Evolutionary conservation across 2,329 filamentous ascomycete genomes (phyloP), one percentile per base, ranked within the genome.

Genomic region (Ascochyta viciae-villosae): DNA sequence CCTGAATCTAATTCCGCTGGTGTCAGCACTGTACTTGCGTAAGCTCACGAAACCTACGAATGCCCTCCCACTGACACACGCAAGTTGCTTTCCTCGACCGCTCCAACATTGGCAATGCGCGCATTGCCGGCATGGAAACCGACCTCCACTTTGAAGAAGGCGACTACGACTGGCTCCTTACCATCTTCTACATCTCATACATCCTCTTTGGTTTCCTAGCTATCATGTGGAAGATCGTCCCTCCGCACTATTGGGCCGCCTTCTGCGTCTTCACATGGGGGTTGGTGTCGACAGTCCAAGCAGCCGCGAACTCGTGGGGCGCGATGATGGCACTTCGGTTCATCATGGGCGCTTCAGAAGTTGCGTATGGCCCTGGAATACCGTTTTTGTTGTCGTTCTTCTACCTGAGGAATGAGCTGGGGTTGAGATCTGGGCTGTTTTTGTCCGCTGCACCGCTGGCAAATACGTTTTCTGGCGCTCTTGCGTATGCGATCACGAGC

Each of bases 401-500:
- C 74, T 88, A 87, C 64, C 78, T 83, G 7, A 76, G 85, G 13
- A 77, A 83, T 33, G 83, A 84, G 61, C 73, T 87, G 12, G 85
- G 85, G 29, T 75, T 86, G 27, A 76, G 85, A 3, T 81, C 81
- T 47, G 85, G 84, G 2, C 68, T 87, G 22, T 87, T 86, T 59
- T 58, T 80, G 23, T 69, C 70, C 10, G 77, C 77, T 3, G 86
- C 87, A 0, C 87, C 88, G 1, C 82, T 96, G 4, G 91, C 92
- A 1, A 95, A 91, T 38, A 88, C 87, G 1, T 93, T 96, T 70
- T 90, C 91, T 0, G 87, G 87, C 2, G 87, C 85, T 3, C 77
- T 89, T 9, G 74, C 74, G 9, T 76, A 74, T 56, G 74, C 70
- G 4, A 88, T 90, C 68, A 86, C 86, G 8, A 83, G 84, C 26